Evolutionary conservation across 176 grass and related monocot genomes (phyloP).

Genomic region (Ananas comosus): DNA sequence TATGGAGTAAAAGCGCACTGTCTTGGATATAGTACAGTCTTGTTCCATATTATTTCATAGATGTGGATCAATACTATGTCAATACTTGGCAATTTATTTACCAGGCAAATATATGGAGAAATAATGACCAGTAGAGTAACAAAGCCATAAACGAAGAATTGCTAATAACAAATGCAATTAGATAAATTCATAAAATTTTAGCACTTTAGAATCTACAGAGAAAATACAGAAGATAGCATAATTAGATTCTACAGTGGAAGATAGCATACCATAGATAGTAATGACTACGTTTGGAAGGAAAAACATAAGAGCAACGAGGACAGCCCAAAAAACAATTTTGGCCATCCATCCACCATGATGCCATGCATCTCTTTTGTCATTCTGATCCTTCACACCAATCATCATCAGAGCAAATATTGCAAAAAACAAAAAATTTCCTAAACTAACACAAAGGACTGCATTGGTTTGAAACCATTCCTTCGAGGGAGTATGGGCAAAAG

Average conservation of each 20-base stretch:
- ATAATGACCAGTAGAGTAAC: too few species aligned
- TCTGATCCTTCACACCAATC: constrained; percentile 91
- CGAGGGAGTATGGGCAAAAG: constrained; percentile 28
- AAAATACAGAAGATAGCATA: not conserved
- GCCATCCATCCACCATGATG: constrained; percentile 88
- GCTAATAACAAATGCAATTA: not conserved
- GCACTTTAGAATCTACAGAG: constrained; percentile 2
- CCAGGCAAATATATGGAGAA: too few species aligned
- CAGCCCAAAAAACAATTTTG: constrained; percentile 74
- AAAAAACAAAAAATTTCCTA: constrained; percentile 96
- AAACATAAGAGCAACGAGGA: constrained; percentile 86
- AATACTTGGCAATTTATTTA: too few species aligned
- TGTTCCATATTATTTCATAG: too few species aligned
- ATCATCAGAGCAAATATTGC: constrained; percentile 66
- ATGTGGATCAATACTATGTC: too few species aligned
- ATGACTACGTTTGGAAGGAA: constrained; percentile 74
- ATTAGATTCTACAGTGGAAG: constrained; percentile 16
- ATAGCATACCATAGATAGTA: constrained; percentile 67
- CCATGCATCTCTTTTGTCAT: constrained; percentile 79
- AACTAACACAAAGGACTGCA: constrained; percentile 82
- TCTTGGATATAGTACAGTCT: too few species aligned
- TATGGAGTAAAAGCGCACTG: too few species aligned
- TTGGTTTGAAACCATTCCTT: constrained; percentile 96
- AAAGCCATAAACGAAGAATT: too few species aligned
- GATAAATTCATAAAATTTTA: not conserved